Percentiles rank a stretch among this genome's conserved stretches.
phyloP scores from a whole-genome alignment of 257 asterid genomes.

The Asclepias syriaca region DNA sequence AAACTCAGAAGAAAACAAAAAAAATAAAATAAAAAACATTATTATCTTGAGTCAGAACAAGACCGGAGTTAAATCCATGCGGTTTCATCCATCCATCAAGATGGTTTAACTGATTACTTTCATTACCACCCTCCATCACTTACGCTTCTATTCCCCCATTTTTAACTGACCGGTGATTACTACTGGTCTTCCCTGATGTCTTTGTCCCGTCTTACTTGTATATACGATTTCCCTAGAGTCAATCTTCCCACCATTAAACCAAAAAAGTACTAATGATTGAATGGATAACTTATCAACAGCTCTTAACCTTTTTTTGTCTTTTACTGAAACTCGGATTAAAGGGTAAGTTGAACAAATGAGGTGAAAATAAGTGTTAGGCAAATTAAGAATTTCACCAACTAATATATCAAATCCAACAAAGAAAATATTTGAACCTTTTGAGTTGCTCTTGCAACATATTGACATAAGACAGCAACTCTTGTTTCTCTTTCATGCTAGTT shows the following conservation, averaged over 20 bases:
- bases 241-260: too few species aligned
- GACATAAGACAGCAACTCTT: slow-evolving; percentile 64
- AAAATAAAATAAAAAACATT: too few species aligned
- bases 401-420: neutral
- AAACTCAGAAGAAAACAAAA: too few species aligned
- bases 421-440: slow-evolving; percentile 43
- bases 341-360: neutral
- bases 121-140: neutral
- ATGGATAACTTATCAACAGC: neutral
- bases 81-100: too few species aligned
- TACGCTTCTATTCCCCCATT: neutral
- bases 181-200: neutral
- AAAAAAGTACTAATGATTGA: neutral
- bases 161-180: neutral
- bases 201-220: neutral
- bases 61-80: too few species aligned
- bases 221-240: neutral
- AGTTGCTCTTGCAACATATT: slow-evolving; percentile 71
- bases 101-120: neutral
- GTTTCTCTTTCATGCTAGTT: slow-evolving; percentile 68
- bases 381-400: neutral
- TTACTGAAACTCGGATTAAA: neutral
- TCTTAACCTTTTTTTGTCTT: neutral
- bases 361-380: neutral
- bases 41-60: too few species aligned